Conservation (phyloP, 169 alveolate genomes). For the Plasmodium malariae region DNA sequence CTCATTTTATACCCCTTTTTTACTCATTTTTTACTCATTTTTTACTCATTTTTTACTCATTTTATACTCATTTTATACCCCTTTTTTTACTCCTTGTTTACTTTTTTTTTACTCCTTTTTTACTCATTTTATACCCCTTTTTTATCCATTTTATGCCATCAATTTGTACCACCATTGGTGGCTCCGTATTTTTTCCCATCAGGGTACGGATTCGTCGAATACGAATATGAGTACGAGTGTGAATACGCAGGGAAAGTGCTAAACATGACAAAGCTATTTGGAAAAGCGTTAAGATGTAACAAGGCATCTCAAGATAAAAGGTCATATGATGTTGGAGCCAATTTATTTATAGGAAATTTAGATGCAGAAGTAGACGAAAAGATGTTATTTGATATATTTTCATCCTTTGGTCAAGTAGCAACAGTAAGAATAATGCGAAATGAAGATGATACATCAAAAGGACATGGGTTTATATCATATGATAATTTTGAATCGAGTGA, state of each 20-base stretch:
- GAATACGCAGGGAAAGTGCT: conserved; percentile 98
- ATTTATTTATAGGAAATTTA: conserved; percentile 98
- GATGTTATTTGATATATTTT: conserved; percentile 96
- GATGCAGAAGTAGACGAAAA: conserved; percentile 98
- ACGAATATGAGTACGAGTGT: conserved; percentile 96
- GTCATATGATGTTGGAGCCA: conserved; percentile 98
- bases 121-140: neutral
- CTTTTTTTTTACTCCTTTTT: neutral
- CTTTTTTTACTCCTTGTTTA: neutral
- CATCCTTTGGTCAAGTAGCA: conserved; percentile 96
- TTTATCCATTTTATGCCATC: neutral
- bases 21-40: neutral
- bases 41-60: neutral
- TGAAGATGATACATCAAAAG: conserved; percentile 93
- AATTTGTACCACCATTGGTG: no score
- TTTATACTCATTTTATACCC: neutral
- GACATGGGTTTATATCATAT: conserved; percentile 97
- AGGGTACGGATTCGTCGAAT: conserved; percentile 99
- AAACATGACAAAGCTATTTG: conserved; percentile 97
- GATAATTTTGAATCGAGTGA: conserved; percentile 99
- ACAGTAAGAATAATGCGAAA: conserved; percentile 94
- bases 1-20: neutral
- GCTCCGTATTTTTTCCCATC: no score
- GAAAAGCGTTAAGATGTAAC: conserved; percentile 97
- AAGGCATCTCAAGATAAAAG: conserved; percentile 98